phyloP scores from a whole-genome alignment of 495 filamentous ascomycete species.

The Cenococcum geophilum region DNA sequence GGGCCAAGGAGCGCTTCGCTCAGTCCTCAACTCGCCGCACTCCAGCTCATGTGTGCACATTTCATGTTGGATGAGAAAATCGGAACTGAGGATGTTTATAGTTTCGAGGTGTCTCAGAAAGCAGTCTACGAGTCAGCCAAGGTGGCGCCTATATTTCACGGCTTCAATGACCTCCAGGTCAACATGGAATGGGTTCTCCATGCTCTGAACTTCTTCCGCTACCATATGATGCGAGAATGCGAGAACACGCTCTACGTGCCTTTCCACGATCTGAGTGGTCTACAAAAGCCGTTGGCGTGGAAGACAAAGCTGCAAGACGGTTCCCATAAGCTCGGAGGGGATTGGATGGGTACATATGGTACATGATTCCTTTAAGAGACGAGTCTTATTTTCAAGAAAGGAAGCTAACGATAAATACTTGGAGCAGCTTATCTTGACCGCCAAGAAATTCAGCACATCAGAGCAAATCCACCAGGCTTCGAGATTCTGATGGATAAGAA shows the following conservation, averaged over 20 bases:
- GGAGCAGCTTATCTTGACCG: slow-evolving; percentile 27
- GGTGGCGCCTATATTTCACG: slow-evolving; percentile 28
- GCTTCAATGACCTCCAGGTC: slow-evolving; percentile 26
- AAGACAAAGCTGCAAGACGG: slow-evolving; percentile 9
- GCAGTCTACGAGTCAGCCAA: slow-evolving; percentile 29
- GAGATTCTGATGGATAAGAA: slow-evolving; percentile 21
- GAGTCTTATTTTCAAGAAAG: too few relatives aligned
- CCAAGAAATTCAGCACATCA: slow-evolving; percentile 16
- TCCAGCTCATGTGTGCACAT: slow-evolving; percentile 33
- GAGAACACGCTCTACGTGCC: slow-evolving; percentile 27
- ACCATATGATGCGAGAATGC: slow-evolving; percentile 31
- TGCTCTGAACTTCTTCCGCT: slow-evolving; percentile 39
- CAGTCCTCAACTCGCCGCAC: slow-evolving; percentile 18
- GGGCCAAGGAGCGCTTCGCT: neutral
- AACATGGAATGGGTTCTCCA: slow-evolving; percentile 35
- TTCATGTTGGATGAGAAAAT: slow-evolving; percentile 24
- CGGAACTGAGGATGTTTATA: slow-evolving; percentile 11
- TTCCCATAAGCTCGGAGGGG: slow-evolving; percentile 20
- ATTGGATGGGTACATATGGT: slow-evolving; percentile 39
- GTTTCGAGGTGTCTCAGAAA: slow-evolving; percentile 31
- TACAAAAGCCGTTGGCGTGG: slow-evolving; percentile 31
- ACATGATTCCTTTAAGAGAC: neutral
- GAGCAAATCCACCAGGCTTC: slow-evolving; percentile 8
- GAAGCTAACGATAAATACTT: too few relatives aligned
- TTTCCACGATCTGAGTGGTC: slow-evolving; percentile 14